phyloP scores from a whole-genome alignment of 768 basidiomycete genomes.

The Tulasnella sp. region DNA sequence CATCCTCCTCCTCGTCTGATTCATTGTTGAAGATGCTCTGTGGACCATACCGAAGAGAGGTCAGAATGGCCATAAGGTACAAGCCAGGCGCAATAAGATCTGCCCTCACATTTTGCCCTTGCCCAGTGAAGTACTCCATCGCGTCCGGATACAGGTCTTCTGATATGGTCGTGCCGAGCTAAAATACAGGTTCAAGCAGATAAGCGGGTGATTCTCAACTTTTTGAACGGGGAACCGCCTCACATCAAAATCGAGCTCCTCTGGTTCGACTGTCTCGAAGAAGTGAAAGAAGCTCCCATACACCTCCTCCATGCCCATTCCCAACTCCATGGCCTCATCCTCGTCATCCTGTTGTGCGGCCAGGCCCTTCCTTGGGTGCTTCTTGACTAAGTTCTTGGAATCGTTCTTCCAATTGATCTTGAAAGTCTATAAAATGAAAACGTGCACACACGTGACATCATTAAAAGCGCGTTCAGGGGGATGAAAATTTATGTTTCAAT shows the following conservation, averaged over 20 bases:
- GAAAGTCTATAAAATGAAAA: constrained; percentile 37
- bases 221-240: no score
- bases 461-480: background rate
- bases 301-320: constrained; percentile 41
- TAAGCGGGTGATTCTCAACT: no score
- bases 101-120: constrained; percentile 14
- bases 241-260: constrained; percentile 25
- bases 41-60: background rate
- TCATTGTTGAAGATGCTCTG: constrained; percentile 47
- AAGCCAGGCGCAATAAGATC: no score
- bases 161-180: constrained; percentile 67
- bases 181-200: constrained; percentile 39
- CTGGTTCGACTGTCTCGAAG: constrained; percentile 46
- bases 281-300: constrained; percentile 83
- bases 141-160: constrained; percentile 73
- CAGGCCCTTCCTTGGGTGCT: constrained; percentile 46
- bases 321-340: constrained; percentile 18
- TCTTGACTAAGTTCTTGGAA: constrained; percentile 58
- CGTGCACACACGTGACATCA: constrained; percentile 1
- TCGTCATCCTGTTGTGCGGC: constrained; percentile 46
- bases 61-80: no score
- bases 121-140: constrained; percentile 69
- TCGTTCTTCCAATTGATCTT: constrained; percentile 77
- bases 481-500: constrained; percentile 18
- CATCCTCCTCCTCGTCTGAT: constrained; percentile 54